phyloP scores from a whole-genome alignment of 169 alveolate species.

The Cryptosporidium ubiquitum region DNA sequence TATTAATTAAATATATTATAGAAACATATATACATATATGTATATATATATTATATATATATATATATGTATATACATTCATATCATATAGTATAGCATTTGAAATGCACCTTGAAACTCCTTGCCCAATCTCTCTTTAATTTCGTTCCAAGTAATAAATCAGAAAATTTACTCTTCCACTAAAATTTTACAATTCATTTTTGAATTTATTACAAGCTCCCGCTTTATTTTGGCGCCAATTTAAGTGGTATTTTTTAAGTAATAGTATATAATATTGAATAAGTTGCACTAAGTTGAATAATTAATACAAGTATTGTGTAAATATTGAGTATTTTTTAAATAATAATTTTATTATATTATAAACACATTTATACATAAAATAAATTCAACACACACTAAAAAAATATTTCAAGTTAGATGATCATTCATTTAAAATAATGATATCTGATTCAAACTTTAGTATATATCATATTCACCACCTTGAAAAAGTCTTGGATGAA shows the following conservation, averaged over 20 bases:
- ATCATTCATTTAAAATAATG: neutral
- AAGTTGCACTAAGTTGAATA: neutral
- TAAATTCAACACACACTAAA: neutral
- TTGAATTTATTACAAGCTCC: neutral
- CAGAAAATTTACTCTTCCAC: neutral
- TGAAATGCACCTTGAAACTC: neutral
- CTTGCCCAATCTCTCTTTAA: neutral
- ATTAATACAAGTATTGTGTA: neutral
- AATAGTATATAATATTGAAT: neutral
- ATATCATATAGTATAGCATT: neutral
- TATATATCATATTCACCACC: slow-evolving; percentile 12
- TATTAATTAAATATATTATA: neutral
- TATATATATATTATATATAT: neutral
- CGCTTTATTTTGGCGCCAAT: slow-evolving; percentile 5
- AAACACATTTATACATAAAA: neutral
- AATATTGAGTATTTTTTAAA: neutral
- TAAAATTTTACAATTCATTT: neutral
- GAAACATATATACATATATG: neutral
- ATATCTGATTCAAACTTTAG: slow-evolving; percentile 46
- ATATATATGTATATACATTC: neutral
- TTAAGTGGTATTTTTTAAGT: neutral
- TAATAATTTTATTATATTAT: neutral
- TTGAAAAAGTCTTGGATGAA: slow-evolving; percentile 32
- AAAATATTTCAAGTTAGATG: neutral
- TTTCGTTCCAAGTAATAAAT: neutral